Base-by-base conservation (phyloP, 2,329 filamentous ascomycete species). In the Aspergillus glaucus region DNA sequence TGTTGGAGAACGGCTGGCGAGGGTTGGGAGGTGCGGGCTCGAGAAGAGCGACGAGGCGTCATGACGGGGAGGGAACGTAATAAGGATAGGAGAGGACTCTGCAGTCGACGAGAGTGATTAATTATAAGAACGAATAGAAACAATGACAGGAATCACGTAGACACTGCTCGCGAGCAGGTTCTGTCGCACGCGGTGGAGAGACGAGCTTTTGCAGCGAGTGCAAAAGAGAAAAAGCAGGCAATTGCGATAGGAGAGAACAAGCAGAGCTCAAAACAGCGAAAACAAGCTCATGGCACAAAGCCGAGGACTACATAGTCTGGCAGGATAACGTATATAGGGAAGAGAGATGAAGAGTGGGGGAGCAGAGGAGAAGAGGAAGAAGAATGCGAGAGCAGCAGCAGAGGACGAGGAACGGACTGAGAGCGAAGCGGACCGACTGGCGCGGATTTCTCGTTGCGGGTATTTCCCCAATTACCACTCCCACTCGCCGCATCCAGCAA, bases 11-110 rank as follows among this genome's bases (percentile, higher is more conserved):
- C 81, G 63, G 84, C 80, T 62, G 79, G 76, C 54, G 77, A 74
- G 62, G 80, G 80, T 75, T 91, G 87, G 61, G 83, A 83, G 67
- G 80, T 82, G 73, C 88, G 87, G 76, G 89, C 89, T 79, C 92
- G 85, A 71, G 91, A 93, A 65, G 91, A 95, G 69, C 92, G 88
- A 74, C 92, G 86, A 68, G 87, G 88, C 66, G 86, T 79, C 78
- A 81, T 81, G 63, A 64, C 60, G 58, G 53, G 49, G 45, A 50
- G 46, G 36, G 40, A 47, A 39, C 24, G 41, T 39, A 49, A 49
- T 49, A 52, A 51, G 43, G 45, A 52, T 47, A 52, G 47, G 47
- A 44, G 43, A 28, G 44, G 42, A 45, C 19, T 42, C 45, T 46
- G 48, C 47, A 44, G 46, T 42, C 21, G 37, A 34, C 52, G 43